phyloP scores from a whole-genome alignment of 1,139 yeast species.

The Blastobotrys indianensis region DNA sequence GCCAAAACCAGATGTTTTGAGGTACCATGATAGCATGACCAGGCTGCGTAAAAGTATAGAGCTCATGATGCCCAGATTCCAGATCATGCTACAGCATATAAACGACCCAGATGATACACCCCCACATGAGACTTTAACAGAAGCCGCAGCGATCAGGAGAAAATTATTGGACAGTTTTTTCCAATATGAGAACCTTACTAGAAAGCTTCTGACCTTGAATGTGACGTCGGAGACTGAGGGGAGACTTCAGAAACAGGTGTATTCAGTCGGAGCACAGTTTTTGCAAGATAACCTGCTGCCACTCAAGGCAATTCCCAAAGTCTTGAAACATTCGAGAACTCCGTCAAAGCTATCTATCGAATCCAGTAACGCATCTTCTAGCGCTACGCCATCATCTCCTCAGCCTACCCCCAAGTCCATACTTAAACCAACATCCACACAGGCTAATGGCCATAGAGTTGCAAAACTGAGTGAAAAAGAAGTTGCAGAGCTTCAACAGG shows the following conservation, averaged over 20 bases:
- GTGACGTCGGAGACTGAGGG: conserved; percentile 36
- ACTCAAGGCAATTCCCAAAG: conserved; percentile 43
- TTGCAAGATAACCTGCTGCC: conserved; percentile 53
- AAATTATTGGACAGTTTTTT: conserved; percentile 42
- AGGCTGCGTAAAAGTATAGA: conserved; percentile 37
- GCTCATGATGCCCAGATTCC: conserved; percentile 39
- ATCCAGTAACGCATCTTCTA: conserved; percentile 1
- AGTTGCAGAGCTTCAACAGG: conserved; percentile 50
- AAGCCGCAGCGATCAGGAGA: conserved; percentile 39
- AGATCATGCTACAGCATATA: conserved; percentile 33
- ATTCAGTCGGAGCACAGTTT: conserved; percentile 42
- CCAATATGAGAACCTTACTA: conserved; percentile 41
- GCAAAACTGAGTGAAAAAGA: background rate
- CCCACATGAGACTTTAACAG: conserved; percentile 29
- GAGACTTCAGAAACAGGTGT: conserved; percentile 43
- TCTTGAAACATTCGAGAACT: conserved; percentile 32
- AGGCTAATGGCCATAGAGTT: conserved; percentile 10
- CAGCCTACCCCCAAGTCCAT: conserved; percentile 7
- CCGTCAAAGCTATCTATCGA: conserved; percentile 6
- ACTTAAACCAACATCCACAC: conserved; percentile 11
- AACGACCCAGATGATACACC: conserved; percentile 33
- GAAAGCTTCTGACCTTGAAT: conserved; percentile 34
- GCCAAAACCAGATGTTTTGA: conserved; percentile 26
- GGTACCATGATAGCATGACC: conserved; percentile 34
- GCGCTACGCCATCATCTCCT: conserved; percentile 4